Conservation (phyloP, 1,139 yeast species). For the Ogataea hybrid region DNA sequence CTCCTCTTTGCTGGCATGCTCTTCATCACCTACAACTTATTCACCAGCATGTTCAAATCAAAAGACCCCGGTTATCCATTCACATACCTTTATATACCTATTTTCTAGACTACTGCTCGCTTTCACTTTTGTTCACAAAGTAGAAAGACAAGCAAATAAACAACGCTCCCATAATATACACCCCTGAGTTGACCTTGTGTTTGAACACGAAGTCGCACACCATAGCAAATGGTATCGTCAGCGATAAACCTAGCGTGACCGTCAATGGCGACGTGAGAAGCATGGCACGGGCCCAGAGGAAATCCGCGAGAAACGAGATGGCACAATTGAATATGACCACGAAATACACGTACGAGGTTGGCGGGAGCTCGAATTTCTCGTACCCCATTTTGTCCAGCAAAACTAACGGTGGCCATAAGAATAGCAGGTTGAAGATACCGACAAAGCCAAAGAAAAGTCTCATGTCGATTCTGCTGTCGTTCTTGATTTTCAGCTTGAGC, state of each 20-base stretch:
- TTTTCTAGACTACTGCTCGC: constrained; percentile 40
- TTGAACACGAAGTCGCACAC: constrained; percentile 81
- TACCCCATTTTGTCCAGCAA: constrained; percentile 59
- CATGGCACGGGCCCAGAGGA: constrained; percentile 95
- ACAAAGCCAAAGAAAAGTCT: constrained; percentile 92
- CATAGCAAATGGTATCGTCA: constrained; percentile 94
- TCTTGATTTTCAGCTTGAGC: constrained; percentile 67
- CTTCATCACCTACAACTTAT: constrained; percentile 35
- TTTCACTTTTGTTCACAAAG: constrained; percentile 76
- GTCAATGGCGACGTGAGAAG: constrained; percentile 89
- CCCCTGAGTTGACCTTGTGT: constrained; percentile 54
- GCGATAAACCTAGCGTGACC: constrained; percentile 90
- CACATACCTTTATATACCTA: constrained; percentile 17
- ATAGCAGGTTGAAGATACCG: constrained; percentile 72
- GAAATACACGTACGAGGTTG: constrained; percentile 46
- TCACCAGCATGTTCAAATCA: constrained; percentile 35
- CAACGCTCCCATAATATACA: constrained; percentile 76
- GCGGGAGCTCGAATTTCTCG: constrained; percentile 74
- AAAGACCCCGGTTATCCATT: constrained; percentile 41
- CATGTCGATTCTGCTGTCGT: constrained; percentile 76
- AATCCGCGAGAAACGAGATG: constrained; percentile 83
- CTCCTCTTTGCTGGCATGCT: constrained; percentile 28
- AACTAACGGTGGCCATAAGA: constrained; percentile 82
- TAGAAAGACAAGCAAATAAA: constrained; percentile 81
- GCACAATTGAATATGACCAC: constrained; percentile 64